Evolutionary conservation across 805 yeast species (phyloP), one percentile per base, ranked within the genome.

Genomic region (Yarrowia deformans): DNA sequence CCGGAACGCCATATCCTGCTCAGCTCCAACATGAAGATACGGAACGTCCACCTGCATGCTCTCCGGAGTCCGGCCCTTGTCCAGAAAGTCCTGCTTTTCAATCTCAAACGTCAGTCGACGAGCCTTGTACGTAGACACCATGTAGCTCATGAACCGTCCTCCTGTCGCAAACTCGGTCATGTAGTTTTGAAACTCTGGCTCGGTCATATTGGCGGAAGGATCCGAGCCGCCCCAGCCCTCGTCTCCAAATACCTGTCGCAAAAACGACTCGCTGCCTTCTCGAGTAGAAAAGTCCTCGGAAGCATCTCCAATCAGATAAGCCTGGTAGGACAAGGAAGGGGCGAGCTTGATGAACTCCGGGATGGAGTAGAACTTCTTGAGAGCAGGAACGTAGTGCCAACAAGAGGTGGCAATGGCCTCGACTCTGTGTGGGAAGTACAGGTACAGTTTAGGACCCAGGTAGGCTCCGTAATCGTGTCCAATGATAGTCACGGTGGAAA

Each of bases 401-500:
- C 69, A 67, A 1, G 52, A 42, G 1, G 69, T 67, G 18, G 52
- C 67, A 19, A 67, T 55, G 35, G 64, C 67, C 10, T 67, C 67
- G 2, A 67, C 69, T 13, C 42, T 12, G 8, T 67, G 69, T 3
- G 69, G 67, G 37, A 18, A 58, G 43, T 56, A 67, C 2, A 58
- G 52, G 37, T 43, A 52, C 35, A 58, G 14, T 10, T 67, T 67
- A 18, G 69, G 64, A 16, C 67, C 69, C 12, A 55, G 43, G 19
- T 42, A 58, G 12, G 69, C 64, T 8, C 69, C 69, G 14, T 58
- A 67, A 8, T 67, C 69, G 18, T 67, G 69, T 12, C 69, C 69
- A 58, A 67, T 34, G 29, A 67, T 9, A 6, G 52, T 58, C 7
- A 58, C 69, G 1, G 40, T 42, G 7, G 42, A 8, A 10, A 67